Conservation (phyloP, 2,329 filamentous ascomycete genomes). For the Aspergillus versicolor region DNA sequence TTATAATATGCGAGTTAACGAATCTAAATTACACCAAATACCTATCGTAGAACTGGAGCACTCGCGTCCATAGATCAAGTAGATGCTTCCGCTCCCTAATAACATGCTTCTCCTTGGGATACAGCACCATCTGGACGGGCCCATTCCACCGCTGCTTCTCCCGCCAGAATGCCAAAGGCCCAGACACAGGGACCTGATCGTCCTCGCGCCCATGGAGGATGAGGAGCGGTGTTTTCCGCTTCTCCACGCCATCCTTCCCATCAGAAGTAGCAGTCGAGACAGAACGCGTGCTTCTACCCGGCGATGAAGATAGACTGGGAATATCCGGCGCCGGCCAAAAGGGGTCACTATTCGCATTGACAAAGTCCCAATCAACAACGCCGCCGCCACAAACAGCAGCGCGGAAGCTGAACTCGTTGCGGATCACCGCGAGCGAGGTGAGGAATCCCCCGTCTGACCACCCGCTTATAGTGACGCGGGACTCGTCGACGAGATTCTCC, state of each 20-base stretch:
- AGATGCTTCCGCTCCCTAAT: slow-evolving; percentile 1
- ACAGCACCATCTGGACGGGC: slow-evolving; percentile 5
- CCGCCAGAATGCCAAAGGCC: slow-evolving; percentile 7
- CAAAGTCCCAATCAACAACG: background rate
- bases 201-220: slow-evolving; percentile 3
- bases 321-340: background rate
- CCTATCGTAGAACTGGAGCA: slow-evolving; percentile 1
- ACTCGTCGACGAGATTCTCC: slow-evolving; percentile 4
- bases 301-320: background rate
- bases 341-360: background rate
- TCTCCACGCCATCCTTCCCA: background rate
- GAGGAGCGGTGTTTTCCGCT: background rate
- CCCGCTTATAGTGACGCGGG: slow-evolving; percentile 1
- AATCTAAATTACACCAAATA: background rate
- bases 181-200: slow-evolving; percentile 1
- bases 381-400: slow-evolving; percentile 6
- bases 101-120: slow-evolving; percentile 2
- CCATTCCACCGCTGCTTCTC: slow-evolving; percentile 4
- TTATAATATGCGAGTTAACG: no score
- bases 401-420: slow-evolving; percentile 3
- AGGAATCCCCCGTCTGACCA: slow-evolving; percentile 1
- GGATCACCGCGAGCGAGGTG: slow-evolving; percentile 3
- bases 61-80: slow-evolving; percentile 4
- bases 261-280: background rate
- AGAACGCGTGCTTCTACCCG: no score